Base-by-base conservation (phyloP, 495 filamentous ascomycete species). In the Podospora tetraspora region DNA sequence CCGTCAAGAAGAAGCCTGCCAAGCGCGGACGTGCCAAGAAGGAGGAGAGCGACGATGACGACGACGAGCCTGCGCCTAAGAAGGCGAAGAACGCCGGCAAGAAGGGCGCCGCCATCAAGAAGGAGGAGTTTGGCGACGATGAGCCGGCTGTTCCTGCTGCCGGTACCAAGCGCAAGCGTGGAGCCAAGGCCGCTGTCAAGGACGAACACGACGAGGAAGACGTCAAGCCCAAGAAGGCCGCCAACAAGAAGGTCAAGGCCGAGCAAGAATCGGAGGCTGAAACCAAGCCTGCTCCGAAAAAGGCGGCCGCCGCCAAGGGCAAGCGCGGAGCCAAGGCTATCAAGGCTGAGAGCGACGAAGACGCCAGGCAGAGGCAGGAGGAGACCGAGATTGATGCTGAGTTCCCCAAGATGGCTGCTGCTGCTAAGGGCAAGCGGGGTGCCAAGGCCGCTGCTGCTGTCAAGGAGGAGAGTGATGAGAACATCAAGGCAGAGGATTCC, bases 161-260 rank as follows among this genome's bases (percentile, higher is more conserved):
- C 10, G 59, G 24, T 3, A 19, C 59, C 59, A 61, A 29, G 16
- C 13, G 16, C 59, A 61, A 61, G 24, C 22, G 24, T 10, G 59
- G 29, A 12, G 25, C 25, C 27, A n/a, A 61, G n/a, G 61, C 29
- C 27, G 27, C 43, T 52, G 68, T 68, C 24, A 71, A 77, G 30
- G 62, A 71, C n/a, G 76, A 71, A 19, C 66, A 73, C 22, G 75
- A 75, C 12, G 76, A 73, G 19, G 76, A 75, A 29, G 77, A 73
- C 56, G 75, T 76, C 34, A 75, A 75, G 24, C 73, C 61, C 22
- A 23, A 21, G 32, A 59, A 59, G 23, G 23, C 37, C 63, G 37
- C 34, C 29, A 43, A 23, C 23, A 57, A 19, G 25, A 65, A 62
- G 32, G 11, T 34, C 32, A 34, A 34, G 32, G 32, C 32, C 30